Conservation (phyloP, 805 yeast genomes). For the Kuraishia piskuri region DNA sequence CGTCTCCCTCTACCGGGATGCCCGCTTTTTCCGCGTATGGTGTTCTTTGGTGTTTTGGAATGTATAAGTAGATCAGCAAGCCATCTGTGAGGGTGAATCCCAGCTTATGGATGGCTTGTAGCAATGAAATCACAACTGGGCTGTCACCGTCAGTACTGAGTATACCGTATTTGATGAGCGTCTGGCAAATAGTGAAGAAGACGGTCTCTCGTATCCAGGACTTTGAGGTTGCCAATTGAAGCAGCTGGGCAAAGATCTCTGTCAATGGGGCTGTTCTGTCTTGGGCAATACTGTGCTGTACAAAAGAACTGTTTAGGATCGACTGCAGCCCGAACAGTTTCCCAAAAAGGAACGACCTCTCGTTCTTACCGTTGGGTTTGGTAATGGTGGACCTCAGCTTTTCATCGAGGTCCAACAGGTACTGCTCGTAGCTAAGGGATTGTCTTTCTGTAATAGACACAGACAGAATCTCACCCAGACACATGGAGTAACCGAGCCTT, state of each 20-base stretch:
- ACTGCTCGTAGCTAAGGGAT: conserved; percentile 27
- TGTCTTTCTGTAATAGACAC: conserved; percentile 20
- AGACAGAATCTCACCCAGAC: conserved; percentile 60
- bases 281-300: conserved; percentile 16
- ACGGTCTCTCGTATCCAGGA: conserved; percentile 85
- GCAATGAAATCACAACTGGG: conserved; percentile 11
- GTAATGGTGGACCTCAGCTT: conserved; percentile 28
- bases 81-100: conserved; percentile 73
- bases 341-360: conserved; percentile 75
- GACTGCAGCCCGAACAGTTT: conserved; percentile 78
- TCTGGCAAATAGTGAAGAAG: conserved; percentile 57
- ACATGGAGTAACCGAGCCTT: conserved; percentile 81
- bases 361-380: conserved; percentile 69
- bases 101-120: conserved; percentile 37
- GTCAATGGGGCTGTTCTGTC: conserved; percentile 21
- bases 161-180: conserved; percentile 23
- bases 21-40: conserved; percentile 11
- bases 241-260: conserved; percentile 34
- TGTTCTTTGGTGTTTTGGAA: conserved; percentile 26
- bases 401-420: conserved; percentile 25
- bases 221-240: conserved; percentile 54
- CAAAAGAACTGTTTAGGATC: conserved; percentile 45
- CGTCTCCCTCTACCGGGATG: conserved; percentile 12
- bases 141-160: conserved; percentile 13
- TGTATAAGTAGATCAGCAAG: conserved; percentile 55